Evolutionary conservation across 257 asterid genomes (phyloP).

Genomic region (Ajuga chamaepitys): DNA sequence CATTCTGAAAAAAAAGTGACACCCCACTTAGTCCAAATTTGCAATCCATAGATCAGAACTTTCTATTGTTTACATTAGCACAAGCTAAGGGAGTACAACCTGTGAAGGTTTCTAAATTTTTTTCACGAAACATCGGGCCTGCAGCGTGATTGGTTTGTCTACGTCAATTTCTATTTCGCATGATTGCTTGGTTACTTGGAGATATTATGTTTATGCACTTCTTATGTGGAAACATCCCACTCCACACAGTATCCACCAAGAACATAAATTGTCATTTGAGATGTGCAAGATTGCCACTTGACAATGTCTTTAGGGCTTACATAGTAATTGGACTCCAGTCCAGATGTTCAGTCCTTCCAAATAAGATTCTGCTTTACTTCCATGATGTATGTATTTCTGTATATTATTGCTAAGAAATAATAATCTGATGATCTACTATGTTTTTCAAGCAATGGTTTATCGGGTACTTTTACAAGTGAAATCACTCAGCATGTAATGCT

Average conservation of each 20-base stretch:
- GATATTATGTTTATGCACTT: not conserved
- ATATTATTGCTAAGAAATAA: not conserved
- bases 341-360: not conserved
- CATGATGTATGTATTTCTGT: not conserved
- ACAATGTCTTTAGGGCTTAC: not conserved
- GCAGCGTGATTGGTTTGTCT: not conserved
- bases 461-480: not conserved
- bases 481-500: conserved; percentile 10
- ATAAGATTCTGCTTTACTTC: not conserved
- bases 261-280: not conserved
- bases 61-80: not conserved
- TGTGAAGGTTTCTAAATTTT: not conserved
- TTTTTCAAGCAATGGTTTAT: not conserved
- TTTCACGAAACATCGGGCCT: not conserved
- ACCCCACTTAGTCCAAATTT: not conserved
- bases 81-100: not conserved
- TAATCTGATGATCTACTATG: not conserved
- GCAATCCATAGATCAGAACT: not conserved
- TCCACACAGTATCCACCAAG: not conserved
- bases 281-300: not conserved
- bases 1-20: no score
- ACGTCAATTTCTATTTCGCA: not conserved
- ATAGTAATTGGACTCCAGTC: not conserved
- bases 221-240: not conserved
- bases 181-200: not conserved